Base-by-base conservation (phyloP, 768 basidiomycete genomes). In the Psilocybe azurescens region DNA sequence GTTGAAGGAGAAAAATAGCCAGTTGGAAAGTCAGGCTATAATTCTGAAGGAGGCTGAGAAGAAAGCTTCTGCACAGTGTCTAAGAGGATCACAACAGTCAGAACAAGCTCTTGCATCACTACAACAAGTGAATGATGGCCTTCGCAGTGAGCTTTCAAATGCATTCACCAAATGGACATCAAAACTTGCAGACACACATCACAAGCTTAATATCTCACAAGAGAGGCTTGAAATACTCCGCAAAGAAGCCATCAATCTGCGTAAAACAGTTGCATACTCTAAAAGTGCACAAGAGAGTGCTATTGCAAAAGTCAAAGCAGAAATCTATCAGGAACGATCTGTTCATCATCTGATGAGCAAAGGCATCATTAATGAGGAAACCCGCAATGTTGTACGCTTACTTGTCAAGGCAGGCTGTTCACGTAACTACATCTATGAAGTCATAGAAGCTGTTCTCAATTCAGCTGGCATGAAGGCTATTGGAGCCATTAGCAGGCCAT, bases 351-450 rank as follows among this genome's bases (percentile, higher is more conserved):
- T 70, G 24, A 64, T 61, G 55, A 20, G 53, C 1, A 70, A 70
- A 54, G 67, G 69, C 4, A 58, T 70, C 50, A 65, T 63, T 36
- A 70, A 65, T 4, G 57, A 70, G 13, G 60, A 62, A 28, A 70
- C 69, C 24, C 50, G 62, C 3, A 65, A 67, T 60, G 24, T 70
- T 52, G 64, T 69, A 1, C 50, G 65, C 5, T 39, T 67, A 1
- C 53, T 70, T 16, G 53, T 65, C 8, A 63, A 62, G 49, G 65
- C 65, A 52, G 67, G 67, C 2, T 67, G 61, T 49, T 63, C 62
- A 51, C 29, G n/a, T 30, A 59, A 59, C 24, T 59, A 67, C 53
- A 55, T 70, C 59, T 58, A 60, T 50, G 56, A 66, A 14, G 64
- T 68, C 6, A 70, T 70, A 48, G 18, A 11, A 8, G 53, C 67